Percentiles rank a stretch among this genome's conserved stretches.
Conservation (phyloP, 75 land plant genomes). For the Sequoia sempervirens region DNA sequence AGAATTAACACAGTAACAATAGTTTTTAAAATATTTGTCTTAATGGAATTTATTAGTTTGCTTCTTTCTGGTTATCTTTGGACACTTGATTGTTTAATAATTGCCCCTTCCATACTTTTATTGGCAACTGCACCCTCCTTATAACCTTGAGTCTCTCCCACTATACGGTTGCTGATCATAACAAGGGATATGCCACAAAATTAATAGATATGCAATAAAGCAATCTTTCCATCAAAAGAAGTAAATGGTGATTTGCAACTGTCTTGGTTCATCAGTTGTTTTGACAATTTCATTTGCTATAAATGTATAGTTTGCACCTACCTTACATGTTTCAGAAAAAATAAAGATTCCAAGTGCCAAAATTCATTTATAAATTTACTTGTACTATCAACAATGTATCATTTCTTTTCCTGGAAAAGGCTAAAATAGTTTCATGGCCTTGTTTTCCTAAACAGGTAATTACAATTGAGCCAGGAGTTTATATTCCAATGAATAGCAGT, state of each 20-base stretch:
- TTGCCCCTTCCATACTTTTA: not conserved
- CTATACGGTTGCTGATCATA: not conserved
- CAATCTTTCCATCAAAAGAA: not conserved
- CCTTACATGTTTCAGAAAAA: not conserved
- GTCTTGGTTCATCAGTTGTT: not conserved
- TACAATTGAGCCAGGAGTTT: constrained; percentile 93
- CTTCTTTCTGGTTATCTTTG: not conserved
- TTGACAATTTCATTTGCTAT: not conserved
- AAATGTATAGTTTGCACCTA: not conserved
- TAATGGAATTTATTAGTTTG: not conserved
- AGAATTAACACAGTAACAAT: not conserved
- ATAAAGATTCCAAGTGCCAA: not conserved
- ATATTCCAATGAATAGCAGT: constrained; percentile 52
- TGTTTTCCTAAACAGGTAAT: constrained; percentile 48
- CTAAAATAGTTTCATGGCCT: not conserved
- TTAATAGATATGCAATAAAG: not conserved
- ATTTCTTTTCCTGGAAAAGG: not conserved
- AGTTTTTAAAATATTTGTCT: not conserved
- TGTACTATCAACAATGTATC: not conserved
- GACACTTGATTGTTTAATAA: not conserved
- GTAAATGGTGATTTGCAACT: not conserved
- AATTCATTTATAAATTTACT: not conserved
- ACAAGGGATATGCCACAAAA: not conserved
- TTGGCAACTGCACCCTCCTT: not conserved
- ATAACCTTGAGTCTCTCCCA: not conserved